Evolutionary conservation across 768 basidiomycete genomes (phyloP).

Genomic region (Tulasnella sp.): DNA sequence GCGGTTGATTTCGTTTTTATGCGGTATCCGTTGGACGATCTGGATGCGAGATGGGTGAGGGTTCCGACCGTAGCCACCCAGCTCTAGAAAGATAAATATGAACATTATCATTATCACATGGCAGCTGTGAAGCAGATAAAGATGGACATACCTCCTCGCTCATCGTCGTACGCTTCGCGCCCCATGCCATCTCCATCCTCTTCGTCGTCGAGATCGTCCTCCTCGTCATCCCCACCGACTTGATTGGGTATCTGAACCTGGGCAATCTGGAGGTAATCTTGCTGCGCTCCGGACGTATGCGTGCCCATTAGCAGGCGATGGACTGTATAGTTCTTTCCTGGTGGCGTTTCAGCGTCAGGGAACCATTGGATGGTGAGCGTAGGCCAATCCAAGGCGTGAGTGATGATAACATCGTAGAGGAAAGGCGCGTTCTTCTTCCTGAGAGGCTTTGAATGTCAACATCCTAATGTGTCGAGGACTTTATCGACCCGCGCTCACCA

Average conservation of each 20-base stretch:
- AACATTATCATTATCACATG: conserved; percentile 4
- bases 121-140: neutral
- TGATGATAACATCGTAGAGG: conserved; percentile 94
- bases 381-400: conserved; percentile 97
- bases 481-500: conserved; percentile 15
- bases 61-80: conserved; percentile 80
- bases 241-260: conserved; percentile 86
- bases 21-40: conserved; percentile 90
- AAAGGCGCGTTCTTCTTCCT: conserved; percentile 98
- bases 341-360: conserved; percentile 90
- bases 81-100: conserved; percentile 41
- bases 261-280: conserved; percentile 94
- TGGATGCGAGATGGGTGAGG: conserved; percentile 76
- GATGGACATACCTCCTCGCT: conserved; percentile 49
- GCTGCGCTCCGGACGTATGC: conserved; percentile 90
- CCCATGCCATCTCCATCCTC: conserved; percentile 74
- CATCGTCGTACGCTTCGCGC: conserved; percentile 77
- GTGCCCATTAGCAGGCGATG: conserved; percentile 95
- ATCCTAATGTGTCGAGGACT: neutral
- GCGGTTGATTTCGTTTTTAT: conserved; percentile 90
- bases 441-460: conserved; percentile 14
- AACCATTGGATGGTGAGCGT: conserved; percentile 98
- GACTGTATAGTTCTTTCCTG: conserved; percentile 87
- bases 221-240: conserved; percentile 38
- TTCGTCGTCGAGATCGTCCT: conserved; percentile 58